Base-by-base conservation (phyloP, 2,329 filamentous ascomycete genomes). In the Apiospora malaysiana region DNA sequence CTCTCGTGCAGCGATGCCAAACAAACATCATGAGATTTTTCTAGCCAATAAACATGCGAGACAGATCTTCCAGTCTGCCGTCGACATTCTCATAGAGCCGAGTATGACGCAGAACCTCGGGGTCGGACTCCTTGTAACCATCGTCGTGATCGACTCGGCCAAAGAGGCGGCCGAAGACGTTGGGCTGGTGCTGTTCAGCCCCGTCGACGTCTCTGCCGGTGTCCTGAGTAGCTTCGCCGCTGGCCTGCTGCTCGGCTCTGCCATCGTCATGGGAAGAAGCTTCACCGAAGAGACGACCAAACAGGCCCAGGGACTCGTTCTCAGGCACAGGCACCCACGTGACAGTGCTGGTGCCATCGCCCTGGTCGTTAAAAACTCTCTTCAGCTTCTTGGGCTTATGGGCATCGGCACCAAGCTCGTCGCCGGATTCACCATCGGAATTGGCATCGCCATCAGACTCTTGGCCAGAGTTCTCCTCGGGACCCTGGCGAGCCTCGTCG, bases 281-380 rank as follows among this genome's bases (percentile, higher is more conserved):
- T 21, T 16, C n/a, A 23, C 56, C 56, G 8, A 63, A 40, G 21
- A 63, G 56, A 40, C 56, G 56, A 9, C 32, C 56, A 63, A 63
- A 40, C 32, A 63, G 14, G 40, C 56, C 32, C 32, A 18, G 32
- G 3, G 32, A 40, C 56, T 63, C 56, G 56, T 63, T 63, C 32
- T 63, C 56, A n/a, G 56, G 56, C 9, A 63, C 56, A 32, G 27
- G 56, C 18, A 63, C 56, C 21, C 37, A 40, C 2, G 56, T 63
- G 32, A 40, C 56, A 18, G 27, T 63, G 32, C 56, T 63, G 21
- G 56, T 63, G n/a, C 56, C 56, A n/a, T 63, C 56, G 5, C 56
- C 56, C 4, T 63, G 37, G 56, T 63, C 56, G 32, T 40, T 21
- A 32, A 37, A 32, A n/a, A 63, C 56, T 63, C 27, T 32, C 56